Evolutionary conservation across 345 rosid species (phyloP).

Genomic region (Streptanthus diversifolius): DNA sequence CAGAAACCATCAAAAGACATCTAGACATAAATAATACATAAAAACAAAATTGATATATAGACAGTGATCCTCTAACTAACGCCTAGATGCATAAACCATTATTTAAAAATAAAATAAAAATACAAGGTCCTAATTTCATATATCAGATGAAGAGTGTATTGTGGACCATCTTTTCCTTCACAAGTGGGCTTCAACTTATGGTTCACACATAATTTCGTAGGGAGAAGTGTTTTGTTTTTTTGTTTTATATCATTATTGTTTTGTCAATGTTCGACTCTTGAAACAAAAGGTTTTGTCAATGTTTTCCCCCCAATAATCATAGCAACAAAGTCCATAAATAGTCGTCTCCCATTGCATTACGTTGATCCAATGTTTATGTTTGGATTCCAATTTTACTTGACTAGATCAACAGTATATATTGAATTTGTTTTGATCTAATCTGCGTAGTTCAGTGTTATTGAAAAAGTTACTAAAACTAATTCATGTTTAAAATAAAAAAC

Average conservation of each 20-base stretch:
- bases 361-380: not conserved
- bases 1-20: conserved; percentile 5
- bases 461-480: no score
- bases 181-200: conserved; percentile 11
- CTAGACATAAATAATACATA: not conserved
- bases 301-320: not conserved
- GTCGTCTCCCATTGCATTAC: conserved; percentile 9
- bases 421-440: no score
- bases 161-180: not conserved
- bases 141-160: not conserved
- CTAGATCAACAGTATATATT: not conserved
- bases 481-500: no score
- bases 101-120: not conserved
- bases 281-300: not conserved
- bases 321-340: not conserved
- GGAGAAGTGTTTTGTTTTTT: not conserved
- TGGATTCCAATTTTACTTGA: not conserved
- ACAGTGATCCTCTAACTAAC: not conserved
- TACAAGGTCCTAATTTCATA: not conserved
- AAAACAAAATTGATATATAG: not conserved
- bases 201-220: not conserved
- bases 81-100: not conserved
- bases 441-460: no score
- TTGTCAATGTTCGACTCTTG: not conserved
- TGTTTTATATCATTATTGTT: not conserved